Base-by-base conservation (phyloP, 352 stramenopile species). In the Plasmopara halstedii region DNA sequence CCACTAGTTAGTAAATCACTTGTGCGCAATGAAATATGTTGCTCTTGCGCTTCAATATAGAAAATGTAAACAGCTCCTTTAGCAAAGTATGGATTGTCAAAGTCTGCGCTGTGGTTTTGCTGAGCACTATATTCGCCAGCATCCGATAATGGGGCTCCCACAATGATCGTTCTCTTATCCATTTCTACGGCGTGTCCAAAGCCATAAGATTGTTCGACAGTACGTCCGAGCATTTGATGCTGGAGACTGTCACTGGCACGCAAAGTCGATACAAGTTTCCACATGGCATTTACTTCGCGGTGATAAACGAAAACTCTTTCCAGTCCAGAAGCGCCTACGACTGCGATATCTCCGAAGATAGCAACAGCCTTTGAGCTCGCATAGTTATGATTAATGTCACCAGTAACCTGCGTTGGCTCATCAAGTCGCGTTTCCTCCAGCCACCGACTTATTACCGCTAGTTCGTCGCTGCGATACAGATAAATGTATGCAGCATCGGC, bases 181-280 rank as follows among this genome's bases (percentile, higher is more conserved):
- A 95, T 61, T n/a, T 85, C 80, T 5, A 98, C 53, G 11, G 88
- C 64, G 11, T 71, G 51, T 3, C 94, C 92, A 62, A 97, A 98
- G 8, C 71, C 70, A 60, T 97, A 93, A 4, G 53, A 42, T 56
- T 97, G 90, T 42, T 88, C 68, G 2, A 95, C 66, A 15, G 71
- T 67, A 20, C 74, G 65, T 54, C 92, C 58, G 14, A 91, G 61
- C 8, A 95, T 83, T 1, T 85, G 70, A 43, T 87, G 64, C 33
- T 89, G 88, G 7, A 88, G 72, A 23, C 88, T 91, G 45, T 97
- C 90, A 49, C 62, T 88, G 26, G 70, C 83, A 18, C 64, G 60
- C 3, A 97, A 33, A 0, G 64, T 65, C n/a, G 68, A 62, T 18
- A 71, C 59, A 19, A 78, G 61, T 34, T 55, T 62, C 82, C 82